phyloP scores from a whole-genome alignment of 306 rosid species.

The Vicia villosa region DNA sequence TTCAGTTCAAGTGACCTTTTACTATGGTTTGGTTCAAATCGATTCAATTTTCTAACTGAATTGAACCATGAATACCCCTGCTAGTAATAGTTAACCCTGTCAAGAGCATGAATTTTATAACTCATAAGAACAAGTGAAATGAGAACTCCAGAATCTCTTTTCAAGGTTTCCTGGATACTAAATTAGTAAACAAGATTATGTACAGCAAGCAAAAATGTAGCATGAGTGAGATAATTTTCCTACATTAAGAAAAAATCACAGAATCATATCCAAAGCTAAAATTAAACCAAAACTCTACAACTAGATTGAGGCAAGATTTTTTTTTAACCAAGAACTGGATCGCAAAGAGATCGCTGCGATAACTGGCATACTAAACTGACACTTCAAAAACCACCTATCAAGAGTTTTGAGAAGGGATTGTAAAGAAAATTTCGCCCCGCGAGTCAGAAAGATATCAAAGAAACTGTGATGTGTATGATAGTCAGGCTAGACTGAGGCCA shows the following conservation, averaged over 20 bases:
- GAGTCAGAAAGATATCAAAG: slow-evolving; percentile 32
- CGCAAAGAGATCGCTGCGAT: neutral
- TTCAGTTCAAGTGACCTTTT: too few species aligned
- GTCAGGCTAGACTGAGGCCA: slow-evolving; percentile 64
- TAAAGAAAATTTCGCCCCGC: slow-evolving; percentile 18
- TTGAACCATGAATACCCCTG: too few species aligned
- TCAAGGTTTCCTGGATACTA: neutral
- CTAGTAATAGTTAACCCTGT: neutral
- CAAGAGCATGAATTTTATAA: slow-evolving; percentile 1
- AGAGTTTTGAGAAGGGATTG: slow-evolving; percentile 3
- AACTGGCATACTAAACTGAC: neutral
- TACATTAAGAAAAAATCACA: slow-evolving; percentile 23
- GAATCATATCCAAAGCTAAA: slow-evolving; percentile 18
- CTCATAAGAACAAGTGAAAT: slow-evolving; percentile 9
- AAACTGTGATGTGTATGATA: slow-evolving; percentile 22
- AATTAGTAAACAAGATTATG: slow-evolving; percentile 13
- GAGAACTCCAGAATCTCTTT: neutral
- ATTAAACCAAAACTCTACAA: slow-evolving; percentile 21
- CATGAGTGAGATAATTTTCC: slow-evolving; percentile 7
- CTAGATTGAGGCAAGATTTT: neutral
- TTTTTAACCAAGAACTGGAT: too few species aligned
- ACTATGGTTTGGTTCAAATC: too few species aligned
- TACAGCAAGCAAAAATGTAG: slow-evolving; percentile 22
- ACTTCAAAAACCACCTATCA: neutral
- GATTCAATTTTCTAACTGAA: too few species aligned